Base-by-base conservation (phyloP, 106 monocot species). In the Acorus gramineus region DNA sequence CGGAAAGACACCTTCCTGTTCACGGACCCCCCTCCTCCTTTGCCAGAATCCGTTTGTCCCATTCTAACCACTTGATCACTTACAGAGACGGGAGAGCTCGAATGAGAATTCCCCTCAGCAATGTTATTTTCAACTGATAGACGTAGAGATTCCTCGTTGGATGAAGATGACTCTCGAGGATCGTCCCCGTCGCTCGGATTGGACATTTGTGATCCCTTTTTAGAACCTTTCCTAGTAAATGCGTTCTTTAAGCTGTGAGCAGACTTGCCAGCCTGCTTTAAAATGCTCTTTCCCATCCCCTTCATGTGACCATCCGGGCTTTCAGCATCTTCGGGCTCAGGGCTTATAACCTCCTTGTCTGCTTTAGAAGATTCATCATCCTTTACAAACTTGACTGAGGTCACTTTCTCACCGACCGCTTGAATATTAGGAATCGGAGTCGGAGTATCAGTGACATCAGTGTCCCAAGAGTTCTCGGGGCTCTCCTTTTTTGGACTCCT, bases 201-300 rank as follows among this genome's bases (percentile, higher is more conserved):
- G 28, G 28, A 28, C 28, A 28, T 28, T 28, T 28, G 28, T 28
- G 28, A 28, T 28, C 28, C 28, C 55, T 67, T 74, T 7, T 44
- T 56, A 1, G 73, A 69, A 60, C 50, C 60, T 52, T 81, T 84
- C 58, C 60, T 73, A 57, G 73, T 79, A 48, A 74, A 47, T 43
- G 63, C 76, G 66, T 60, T 76, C 70, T 72, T 83, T 11, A 77
- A 51, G 44, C 56, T 50, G 10, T 68, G 53, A 50, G 68, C 48
- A 13, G 60, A 52, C 8, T 59, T 64, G 44, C 54, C 64, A 7
- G 49, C 71, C 11, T 61, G 63, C 13, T 70, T 78, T 8, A 69
- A 9, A 8, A 66, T 55, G 14, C 65, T 75, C 55, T 67, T 75
- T 4, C 60, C 64, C 44, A 65, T 43, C 2, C 47, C 62, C 50